A percentile compares a stretch with the other conserved stretches of the same genome.
phyloP scores from a whole-genome alignment of 306 rosid species.

The Calophaca sinica region DNA sequence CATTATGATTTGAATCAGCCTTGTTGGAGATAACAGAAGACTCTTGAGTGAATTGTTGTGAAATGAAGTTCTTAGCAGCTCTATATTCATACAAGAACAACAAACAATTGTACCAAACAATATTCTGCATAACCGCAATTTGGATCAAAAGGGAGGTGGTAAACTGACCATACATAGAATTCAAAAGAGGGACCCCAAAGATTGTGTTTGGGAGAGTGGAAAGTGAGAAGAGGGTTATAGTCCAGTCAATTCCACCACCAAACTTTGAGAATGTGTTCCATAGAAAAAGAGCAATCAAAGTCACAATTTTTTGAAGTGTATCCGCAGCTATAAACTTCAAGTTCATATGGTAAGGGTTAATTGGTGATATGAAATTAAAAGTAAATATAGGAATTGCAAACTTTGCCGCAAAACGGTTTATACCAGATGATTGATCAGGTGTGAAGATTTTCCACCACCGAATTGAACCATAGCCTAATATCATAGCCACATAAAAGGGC shows the following conservation, averaged over 20 bases:
- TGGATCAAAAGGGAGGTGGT: constrained; percentile 74
- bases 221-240: constrained; percentile 74
- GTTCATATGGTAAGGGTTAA: constrained; percentile 50
- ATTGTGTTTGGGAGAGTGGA: constrained; percentile 85
- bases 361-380: constrained; percentile 28
- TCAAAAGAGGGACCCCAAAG: constrained; percentile 68
- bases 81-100: constrained; percentile 75
- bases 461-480: constrained; percentile 45
- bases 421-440: constrained; percentile 45
- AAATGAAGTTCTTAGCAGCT: constrained; percentile 68
- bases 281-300: neutral
- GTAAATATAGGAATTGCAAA: constrained; percentile 45
- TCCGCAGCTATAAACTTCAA: constrained; percentile 40
- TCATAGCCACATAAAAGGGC: constrained; percentile 49
- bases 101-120: constrained; percentile 79
- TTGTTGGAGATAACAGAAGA: constrained; percentile 56
- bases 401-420: constrained; percentile 45
- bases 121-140: constrained; percentile 68
- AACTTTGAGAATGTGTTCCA: constrained; percentile 48
- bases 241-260: constrained; percentile 66
- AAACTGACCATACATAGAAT: constrained; percentile 82
- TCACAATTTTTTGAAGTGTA: constrained; percentile 46
- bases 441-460: constrained; percentile 60
- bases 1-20: constrained; percentile 63
- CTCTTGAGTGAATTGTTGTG: constrained; percentile 68